Evolutionary conservation across 208 protist species (phyloP).

Genomic region (Spongospora subterranea): DNA sequence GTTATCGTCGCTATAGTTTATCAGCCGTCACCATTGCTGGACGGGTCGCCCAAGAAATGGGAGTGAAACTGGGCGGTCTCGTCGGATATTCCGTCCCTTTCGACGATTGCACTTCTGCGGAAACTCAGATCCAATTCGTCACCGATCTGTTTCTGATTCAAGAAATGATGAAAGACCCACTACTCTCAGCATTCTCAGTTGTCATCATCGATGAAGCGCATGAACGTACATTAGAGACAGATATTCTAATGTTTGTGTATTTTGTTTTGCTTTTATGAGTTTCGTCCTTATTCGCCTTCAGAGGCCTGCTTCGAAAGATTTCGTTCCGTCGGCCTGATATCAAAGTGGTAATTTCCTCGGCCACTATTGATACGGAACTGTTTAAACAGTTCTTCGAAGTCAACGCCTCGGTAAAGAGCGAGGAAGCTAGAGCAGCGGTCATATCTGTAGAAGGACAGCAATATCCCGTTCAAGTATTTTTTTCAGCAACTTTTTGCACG

Average conservation of each 20-base stretch:
- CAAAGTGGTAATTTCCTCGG: conserved; percentile 69
- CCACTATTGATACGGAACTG: conserved; percentile 69
- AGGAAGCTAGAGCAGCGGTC: background rate
- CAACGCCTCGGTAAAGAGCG: conserved; percentile 62
- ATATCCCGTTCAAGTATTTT: conserved; percentile 19
- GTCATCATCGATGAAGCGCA: conserved; percentile 76
- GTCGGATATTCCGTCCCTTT: conserved; percentile 74
- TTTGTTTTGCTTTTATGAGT: background rate
- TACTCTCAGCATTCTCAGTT: conserved; percentile 74
- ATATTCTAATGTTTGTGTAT: conserved; percentile 64
- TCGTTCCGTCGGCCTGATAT: conserved; percentile 56
- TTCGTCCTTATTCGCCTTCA: background rate
- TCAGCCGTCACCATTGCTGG: conserved; percentile 36
- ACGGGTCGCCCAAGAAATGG: conserved; percentile 59
- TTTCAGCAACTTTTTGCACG: background rate
- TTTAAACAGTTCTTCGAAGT: conserved; percentile 67
- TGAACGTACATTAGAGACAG: conserved; percentile 69
- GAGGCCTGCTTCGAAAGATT: conserved; percentile 66
- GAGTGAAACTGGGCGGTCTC: conserved; percentile 56
- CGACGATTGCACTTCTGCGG: conserved; percentile 57
- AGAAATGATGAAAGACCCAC: conserved; percentile 80
- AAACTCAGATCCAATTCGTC: conserved; percentile 80
- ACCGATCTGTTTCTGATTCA: conserved; percentile 84
- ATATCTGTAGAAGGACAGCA: background rate
- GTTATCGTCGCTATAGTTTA: background rate